These are phyloP conservation scores for Nakaseomyces uthaithaninus DNA, from an alignment of 1,139 yeast genomes.

Conservation along the genomic window DNA sequence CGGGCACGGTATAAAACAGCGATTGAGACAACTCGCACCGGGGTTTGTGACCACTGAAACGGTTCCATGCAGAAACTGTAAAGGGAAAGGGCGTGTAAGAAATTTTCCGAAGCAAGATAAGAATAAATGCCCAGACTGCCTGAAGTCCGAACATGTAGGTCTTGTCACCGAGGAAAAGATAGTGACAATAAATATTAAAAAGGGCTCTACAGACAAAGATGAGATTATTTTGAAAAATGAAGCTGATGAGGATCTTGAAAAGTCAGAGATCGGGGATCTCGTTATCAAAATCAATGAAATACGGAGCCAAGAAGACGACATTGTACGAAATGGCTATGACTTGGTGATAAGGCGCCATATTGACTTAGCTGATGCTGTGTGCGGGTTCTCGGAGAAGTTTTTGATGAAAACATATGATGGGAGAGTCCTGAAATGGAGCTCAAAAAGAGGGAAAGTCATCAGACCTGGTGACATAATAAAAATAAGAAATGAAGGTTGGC, in stretches of 20 bases:
- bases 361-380: constrained; percentile 67
- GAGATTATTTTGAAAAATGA: constrained; percentile 54
- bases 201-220: constrained; percentile 62
- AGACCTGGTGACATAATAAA: constrained; percentile 69
- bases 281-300: constrained; percentile 49
- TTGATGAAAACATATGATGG: constrained; percentile 77
- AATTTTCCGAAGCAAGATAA: constrained; percentile 42
- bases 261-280: constrained; percentile 64
- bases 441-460: constrained; percentile 70
- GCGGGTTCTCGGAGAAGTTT: constrained; percentile 20
- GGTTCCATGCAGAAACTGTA: constrained; percentile 61
- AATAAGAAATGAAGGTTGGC: constrained; percentile 82
- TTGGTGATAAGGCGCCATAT: constrained; percentile 52
- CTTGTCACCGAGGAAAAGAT: constrained; percentile 60
- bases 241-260: constrained; percentile 74
- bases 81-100: constrained; percentile 55
- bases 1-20: constrained; percentile 60
- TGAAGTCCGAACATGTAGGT: constrained; percentile 42
- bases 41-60: constrained; percentile 64
- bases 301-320: constrained; percentile 13
- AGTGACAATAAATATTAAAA: constrained; percentile 67
- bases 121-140: constrained; percentile 72
- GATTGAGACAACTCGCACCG: constrained; percentile 61
- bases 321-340: constrained; percentile 53
- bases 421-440: constrained; percentile 54